Evolutionary conservation across 768 basidiomycete species (phyloP).

Genomic region (Udeniomyces megalosporus): DNA sequence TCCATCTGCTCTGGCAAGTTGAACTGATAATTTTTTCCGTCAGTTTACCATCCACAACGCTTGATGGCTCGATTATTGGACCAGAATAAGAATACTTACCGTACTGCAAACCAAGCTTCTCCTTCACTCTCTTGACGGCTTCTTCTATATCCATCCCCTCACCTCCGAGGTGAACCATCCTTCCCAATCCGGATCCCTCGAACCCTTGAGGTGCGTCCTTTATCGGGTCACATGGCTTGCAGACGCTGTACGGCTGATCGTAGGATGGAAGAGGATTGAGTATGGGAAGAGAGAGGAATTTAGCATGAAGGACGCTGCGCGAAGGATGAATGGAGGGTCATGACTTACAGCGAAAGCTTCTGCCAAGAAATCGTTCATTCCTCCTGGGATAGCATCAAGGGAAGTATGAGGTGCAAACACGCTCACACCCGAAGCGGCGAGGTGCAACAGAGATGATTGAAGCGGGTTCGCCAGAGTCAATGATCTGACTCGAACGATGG

Average conservation of each 20-base stretch:
- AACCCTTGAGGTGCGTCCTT: conserved; percentile 19
- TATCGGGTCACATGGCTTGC: neutral
- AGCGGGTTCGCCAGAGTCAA: conserved; percentile 62
- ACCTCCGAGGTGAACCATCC: conserved; percentile 43
- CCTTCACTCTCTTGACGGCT: conserved; percentile 53
- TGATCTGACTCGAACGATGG: conserved; percentile 27
- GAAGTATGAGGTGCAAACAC: conserved; percentile 80
- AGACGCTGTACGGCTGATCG: neutral
- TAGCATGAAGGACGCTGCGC: too few species aligned
- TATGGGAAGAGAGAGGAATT: too few species aligned
- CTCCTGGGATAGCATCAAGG: conserved; percentile 64
- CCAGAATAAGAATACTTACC: conserved; percentile 33
- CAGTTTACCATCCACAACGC: neutral
- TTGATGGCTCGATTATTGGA: too few species aligned
- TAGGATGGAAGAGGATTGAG: neutral
- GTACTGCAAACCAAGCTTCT: conserved; percentile 42
- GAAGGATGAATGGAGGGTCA: neutral
- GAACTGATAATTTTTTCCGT: conserved; percentile 18
- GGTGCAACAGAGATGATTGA: conserved; percentile 60
- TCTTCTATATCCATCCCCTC: conserved; percentile 44
- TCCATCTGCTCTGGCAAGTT: conserved; percentile 15
- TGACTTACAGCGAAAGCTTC: conserved; percentile 4
- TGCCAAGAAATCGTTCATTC: conserved; percentile 61
- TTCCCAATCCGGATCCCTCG: conserved; percentile 42
- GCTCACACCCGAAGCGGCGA: conserved; percentile 66